Conservation (phyloP, 176 grass and related monocot genomes). For the Cenchrus americanus region DNA sequence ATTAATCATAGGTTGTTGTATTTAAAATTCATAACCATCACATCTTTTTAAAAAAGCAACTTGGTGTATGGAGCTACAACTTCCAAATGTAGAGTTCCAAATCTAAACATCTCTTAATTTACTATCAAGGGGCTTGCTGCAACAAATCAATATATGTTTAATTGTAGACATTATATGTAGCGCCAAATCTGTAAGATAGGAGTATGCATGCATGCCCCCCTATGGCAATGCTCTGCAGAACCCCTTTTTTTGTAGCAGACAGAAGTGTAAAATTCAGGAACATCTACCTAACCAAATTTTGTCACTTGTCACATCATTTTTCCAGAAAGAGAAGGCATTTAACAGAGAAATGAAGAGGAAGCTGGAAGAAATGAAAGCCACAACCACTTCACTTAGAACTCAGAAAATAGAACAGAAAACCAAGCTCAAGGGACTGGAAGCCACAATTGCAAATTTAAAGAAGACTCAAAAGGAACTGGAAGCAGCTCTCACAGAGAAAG, state of each 20-base stretch:
- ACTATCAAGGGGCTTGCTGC: not conserved
- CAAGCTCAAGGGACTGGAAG: slow-evolving; percentile 71
- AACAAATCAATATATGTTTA: not conserved
- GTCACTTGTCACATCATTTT: not conserved
- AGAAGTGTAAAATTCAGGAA: not conserved
- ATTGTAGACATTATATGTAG: slow-evolving; percentile 18
- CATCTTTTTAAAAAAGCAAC: not conserved
- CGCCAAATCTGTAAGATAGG: not conserved
- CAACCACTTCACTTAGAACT: slow-evolving; percentile 61
- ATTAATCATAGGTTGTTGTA: not conserved
- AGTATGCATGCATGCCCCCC: not conserved
- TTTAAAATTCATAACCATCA: not conserved
- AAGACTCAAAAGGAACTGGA: slow-evolving; percentile 74
- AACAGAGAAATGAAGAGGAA: slow-evolving; percentile 67
- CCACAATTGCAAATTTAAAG: slow-evolving; percentile 52
- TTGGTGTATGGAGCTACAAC: not conserved
- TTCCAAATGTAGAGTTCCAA: not conserved
- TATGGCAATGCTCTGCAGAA: not conserved
- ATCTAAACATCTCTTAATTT: not conserved
- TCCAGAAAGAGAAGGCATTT: slow-evolving; percentile 83
- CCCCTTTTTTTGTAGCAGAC: not conserved
- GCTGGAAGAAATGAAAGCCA: slow-evolving; percentile 68
- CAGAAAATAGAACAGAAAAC: slow-evolving; percentile 73
- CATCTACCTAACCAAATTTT: slow-evolving; percentile 8
- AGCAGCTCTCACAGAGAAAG: slow-evolving; percentile 56